Evolutionary conservation across 2,329 filamentous ascomycete genomes (phyloP).

Genomic region (Escovopsis sp.): DNA sequence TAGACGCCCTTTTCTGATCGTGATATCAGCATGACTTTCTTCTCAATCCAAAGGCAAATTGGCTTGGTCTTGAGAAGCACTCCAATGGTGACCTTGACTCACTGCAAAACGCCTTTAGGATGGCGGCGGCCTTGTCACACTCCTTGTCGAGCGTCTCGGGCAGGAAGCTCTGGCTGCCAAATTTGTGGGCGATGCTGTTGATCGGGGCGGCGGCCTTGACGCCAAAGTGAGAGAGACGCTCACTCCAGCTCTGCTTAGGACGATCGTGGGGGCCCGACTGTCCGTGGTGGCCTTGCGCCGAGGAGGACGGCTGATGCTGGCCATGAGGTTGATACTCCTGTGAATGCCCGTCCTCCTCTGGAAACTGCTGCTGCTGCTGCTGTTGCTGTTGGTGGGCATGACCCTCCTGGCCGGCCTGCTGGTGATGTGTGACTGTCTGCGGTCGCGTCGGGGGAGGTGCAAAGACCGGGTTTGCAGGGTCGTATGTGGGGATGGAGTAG

Average conservation of each 20-base stretch:
- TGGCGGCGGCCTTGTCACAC: conserved; percentile 78
- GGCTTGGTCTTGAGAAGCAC: neutral
- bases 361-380: conserved; percentile 1
- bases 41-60: neutral
- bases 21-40: conserved; percentile 6
- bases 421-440: neutral
- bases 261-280: too few species aligned
- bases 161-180: conserved; percentile 76
- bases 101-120: conserved; percentile 77
- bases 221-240: conserved; percentile 18
- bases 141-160: conserved; percentile 78
- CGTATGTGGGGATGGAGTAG: conserved; percentile 17
- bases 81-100: conserved; percentile 17
- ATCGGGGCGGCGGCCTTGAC: conserved; percentile 52
- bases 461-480: conserved; percentile 17
- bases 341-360: neutral
- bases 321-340: neutral
- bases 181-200: conserved; percentile 66
- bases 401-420: conserved; percentile 4
- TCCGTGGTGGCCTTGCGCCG: conserved; percentile 2
- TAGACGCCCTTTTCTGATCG: conserved; percentile 37
- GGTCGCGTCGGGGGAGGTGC: conserved; percentile 13
- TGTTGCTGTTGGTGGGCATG: neutral
- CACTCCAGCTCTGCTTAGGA: conserved; percentile 13
- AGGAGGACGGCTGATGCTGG: too few species aligned